Base-by-base conservation (phyloP, 2,329 filamentous ascomycete genomes). In the Penicillium sp. region DNA sequence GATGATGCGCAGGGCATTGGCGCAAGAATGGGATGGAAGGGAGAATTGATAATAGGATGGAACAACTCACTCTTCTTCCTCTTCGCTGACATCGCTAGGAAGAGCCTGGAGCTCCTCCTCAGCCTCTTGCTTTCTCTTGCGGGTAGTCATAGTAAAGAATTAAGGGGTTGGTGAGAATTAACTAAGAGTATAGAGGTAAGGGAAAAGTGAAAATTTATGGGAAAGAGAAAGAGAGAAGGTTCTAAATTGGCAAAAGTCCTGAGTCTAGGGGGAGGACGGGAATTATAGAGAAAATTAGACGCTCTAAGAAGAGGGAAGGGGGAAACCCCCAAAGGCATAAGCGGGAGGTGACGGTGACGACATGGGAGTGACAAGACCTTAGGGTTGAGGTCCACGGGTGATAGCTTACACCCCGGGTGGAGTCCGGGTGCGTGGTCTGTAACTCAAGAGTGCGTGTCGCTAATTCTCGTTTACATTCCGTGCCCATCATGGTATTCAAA, bases 51-150 rank as follows among this genome's bases (percentile, higher is more conserved):
- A 17, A 37, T 29, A 37, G 29, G 29, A 29, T 42, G 15, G 5
- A 12, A 46, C 29, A n/a, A 70, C 74, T 75, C 71, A 79, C 77
- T 81, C 79, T 67, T 81, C 79, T 73, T 81, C 79, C 57, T 80
- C 80, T 59, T 79, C 78, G 33, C 79, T 78, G 46, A 80, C 79
- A 45, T 80, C 78, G 12, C 80, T 81, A 53, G 79, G 79, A 40
- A 81, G 75, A 35, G 76, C 75, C 57, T 78, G 75, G 5, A 82
- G 73, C 62, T 80, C 78, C 38, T 80, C 79, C 50, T 80, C 78
- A 21, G 77, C 71, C 31, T 81, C 78, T 60, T 78, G 76, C 72
- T 79, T 78, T 75, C 81, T 79, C 67, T 79, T 80, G 68, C 79
- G 77, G 63, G 79, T 79, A 23, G 77, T 72, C 78, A 80, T 81